These are phyloP conservation scores for Zhuliangozyma parablackwelliae DNA, from an alignment of 1,139 yeast species.

Conservation along the genomic window DNA sequence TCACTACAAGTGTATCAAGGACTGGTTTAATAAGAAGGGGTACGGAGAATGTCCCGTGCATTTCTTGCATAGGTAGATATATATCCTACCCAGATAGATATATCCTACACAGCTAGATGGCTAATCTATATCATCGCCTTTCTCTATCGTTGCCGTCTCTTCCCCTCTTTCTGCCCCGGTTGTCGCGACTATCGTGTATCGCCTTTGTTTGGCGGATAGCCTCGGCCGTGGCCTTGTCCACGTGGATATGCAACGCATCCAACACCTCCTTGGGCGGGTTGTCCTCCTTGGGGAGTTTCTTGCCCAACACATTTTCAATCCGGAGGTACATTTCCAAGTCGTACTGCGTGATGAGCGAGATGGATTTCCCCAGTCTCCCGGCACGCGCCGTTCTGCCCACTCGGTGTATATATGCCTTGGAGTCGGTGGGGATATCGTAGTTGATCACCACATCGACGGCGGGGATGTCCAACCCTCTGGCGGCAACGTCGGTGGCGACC, in stretches of 20 bases:
- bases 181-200: conserved; percentile 50
- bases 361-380: conserved; percentile 89
- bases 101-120: not conserved
- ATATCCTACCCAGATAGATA: not conserved
- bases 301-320: conserved; percentile 81
- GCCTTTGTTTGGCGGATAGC: conserved; percentile 82
- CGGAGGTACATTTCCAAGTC: conserved; percentile 84
- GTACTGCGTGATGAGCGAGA: conserved; percentile 90
- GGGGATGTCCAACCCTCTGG: conserved; percentile 96
- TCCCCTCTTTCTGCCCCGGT: conserved; percentile 25
- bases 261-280: conserved; percentile 72
- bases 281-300: conserved; percentile 77
- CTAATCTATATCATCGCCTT: conserved; percentile 25
- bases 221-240: conserved; percentile 88
- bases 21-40: conserved; percentile 86
- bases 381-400: conserved; percentile 99
- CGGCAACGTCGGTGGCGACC: conserved; percentile 97
- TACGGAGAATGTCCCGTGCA: conserved; percentile 87
- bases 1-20: conserved; percentile 84
- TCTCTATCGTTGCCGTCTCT: conserved; percentile 47
- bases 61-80: conserved; percentile 28
- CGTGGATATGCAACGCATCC: conserved; percentile 76
- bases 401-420: conserved; percentile 96
- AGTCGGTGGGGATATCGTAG: conserved; percentile 94
- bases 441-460: conserved; percentile 88